phyloP scores from a whole-genome alignment of 768 basidiomycete species.

The Calocera cornea region DNA sequence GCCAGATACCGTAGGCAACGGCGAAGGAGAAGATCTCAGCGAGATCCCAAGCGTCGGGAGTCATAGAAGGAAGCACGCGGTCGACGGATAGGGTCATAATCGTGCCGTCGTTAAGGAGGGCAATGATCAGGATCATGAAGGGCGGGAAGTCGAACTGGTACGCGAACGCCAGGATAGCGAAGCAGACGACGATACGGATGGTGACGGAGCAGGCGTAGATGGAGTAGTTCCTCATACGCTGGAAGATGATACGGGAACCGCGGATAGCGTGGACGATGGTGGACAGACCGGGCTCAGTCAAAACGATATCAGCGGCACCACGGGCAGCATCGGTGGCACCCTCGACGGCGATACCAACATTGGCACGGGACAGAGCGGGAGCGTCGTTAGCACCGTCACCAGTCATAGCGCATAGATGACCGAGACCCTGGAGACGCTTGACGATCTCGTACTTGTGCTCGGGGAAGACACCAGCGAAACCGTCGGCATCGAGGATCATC shows the following conservation, averaged over 20 bases:
- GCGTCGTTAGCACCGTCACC: constrained; percentile 99
- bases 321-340: constrained; percentile 98
- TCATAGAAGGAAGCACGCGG: constrained; percentile 83
- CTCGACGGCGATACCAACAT: constrained; percentile 98
- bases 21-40: constrained; percentile 94
- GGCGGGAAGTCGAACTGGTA: constrained; percentile 99
- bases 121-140: constrained; percentile 98
- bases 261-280: constrained; percentile 99
- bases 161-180: constrained; percentile 85
- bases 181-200: constrained; percentile 97
- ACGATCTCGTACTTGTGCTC: constrained; percentile 99
- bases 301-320: constrained; percentile 94
- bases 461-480: constrained; percentile 98
- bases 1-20: constrained; percentile 86
- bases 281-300: constrained; percentile 96
- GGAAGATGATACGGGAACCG: constrained; percentile 97
- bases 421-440: constrained; percentile 92
- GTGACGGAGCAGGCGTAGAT: constrained; percentile 94
- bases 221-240: constrained; percentile 98
- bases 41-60: constrained; percentile 92
- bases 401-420: constrained; percentile 96
- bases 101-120: constrained; percentile 92
- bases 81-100: constrained; percentile 98
- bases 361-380: constrained; percentile 92
- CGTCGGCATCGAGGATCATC: constrained; percentile 99